phyloP scores from a whole-genome alignment of 202 grass and related monocot genomes.

The Elaeis oleifera region DNA sequence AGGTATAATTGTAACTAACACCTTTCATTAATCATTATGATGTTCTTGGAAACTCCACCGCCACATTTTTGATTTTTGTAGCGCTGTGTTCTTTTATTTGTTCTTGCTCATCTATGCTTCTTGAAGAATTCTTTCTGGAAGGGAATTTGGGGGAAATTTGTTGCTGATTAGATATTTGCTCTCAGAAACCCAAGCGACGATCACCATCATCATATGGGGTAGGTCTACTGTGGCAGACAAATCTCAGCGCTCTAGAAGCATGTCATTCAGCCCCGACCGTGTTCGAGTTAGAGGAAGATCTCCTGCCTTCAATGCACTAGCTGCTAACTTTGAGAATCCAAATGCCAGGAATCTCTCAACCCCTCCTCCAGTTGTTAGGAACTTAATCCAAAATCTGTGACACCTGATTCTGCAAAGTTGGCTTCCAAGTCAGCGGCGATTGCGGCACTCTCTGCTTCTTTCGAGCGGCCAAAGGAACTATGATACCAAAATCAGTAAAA shows the following conservation, averaged over 20 bases:
- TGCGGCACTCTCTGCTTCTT: constrained; percentile 45
- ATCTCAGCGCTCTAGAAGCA: constrained; percentile 85
- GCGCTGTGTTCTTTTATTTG: too few relatives aligned
- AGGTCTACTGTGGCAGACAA: constrained; percentile 48
- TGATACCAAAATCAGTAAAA: constrained; percentile 74
- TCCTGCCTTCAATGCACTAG: constrained; percentile 71
- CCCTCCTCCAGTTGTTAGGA: constrained; percentile 75
- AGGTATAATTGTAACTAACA: too few relatives aligned
- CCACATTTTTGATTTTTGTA: too few relatives aligned
- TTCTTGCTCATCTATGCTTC: too few relatives aligned
- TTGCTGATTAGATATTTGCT: not conserved
- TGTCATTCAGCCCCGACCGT: constrained; percentile 88
- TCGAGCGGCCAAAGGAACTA: constrained; percentile 42
- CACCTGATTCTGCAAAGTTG: constrained; percentile 32
- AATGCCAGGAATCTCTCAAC: constrained; percentile 84
- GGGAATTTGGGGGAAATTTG: too few relatives aligned
- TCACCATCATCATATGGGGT: constrained; percentile 36
- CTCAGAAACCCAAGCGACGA: constrained; percentile 81
- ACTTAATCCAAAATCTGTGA: constrained; percentile 69
- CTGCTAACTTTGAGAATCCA: constrained; percentile 81
- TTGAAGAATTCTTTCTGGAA: too few relatives aligned
- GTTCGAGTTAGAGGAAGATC: constrained; percentile 73
- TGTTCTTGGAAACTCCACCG: too few relatives aligned
- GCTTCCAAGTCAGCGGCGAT: constrained; percentile 44
- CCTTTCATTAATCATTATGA: too few relatives aligned